Conservation (phyloP, 108 stramenopile species). For the Skeletonema costatum region DNA sequence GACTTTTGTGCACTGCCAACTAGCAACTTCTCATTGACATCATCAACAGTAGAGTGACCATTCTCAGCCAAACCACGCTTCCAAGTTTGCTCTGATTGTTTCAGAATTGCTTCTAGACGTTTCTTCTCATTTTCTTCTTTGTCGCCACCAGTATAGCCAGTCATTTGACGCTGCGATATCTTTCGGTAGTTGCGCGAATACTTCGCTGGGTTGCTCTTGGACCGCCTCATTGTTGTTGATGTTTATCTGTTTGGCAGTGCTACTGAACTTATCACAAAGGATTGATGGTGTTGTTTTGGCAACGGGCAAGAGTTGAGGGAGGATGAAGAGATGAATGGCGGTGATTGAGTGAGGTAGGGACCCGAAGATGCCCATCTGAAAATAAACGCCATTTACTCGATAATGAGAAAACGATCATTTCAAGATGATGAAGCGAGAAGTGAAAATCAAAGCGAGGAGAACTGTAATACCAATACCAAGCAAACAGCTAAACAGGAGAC, state of each 20-base stretch:
- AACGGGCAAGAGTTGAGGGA: no score
- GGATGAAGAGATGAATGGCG: no score
- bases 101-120: conserved; percentile 55
- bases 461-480: no score
- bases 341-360: no score
- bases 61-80: conserved; percentile 33
- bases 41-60: conserved; percentile 3
- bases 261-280: neutral
- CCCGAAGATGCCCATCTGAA: neutral
- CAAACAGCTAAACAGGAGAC: no score
- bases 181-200: conserved; percentile 86
- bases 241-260: neutral
- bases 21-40: conserved; percentile 20
- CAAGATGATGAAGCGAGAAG: neutral
- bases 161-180: conserved; percentile 88
- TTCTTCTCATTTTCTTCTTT: conserved; percentile 66
- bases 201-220: conserved; percentile 81
- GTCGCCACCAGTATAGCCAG: conserved; percentile 56
- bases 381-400: neutral
- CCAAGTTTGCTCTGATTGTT: conserved; percentile 57
- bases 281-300: neutral
- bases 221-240: conserved; percentile 69
- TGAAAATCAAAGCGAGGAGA: neutral
- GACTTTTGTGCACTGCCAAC: conserved; percentile 22
- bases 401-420: no score